Conservation (phyloP, 306 rosid species). For the Castanopsis chinensis region DNA sequence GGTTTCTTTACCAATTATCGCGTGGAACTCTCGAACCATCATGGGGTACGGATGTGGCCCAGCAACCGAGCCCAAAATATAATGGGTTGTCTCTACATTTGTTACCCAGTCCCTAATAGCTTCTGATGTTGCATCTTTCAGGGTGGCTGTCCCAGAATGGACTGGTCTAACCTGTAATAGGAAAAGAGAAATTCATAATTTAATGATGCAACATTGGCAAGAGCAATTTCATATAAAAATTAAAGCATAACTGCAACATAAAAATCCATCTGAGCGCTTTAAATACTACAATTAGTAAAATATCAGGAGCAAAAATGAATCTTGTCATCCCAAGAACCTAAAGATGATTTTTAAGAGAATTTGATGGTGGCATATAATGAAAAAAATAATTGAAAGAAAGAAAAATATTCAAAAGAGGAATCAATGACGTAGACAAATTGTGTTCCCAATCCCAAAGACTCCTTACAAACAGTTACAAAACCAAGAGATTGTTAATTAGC, state of each 20-base stretch:
- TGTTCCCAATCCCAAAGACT: too few relatives aligned
- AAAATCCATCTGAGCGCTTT: not conserved
- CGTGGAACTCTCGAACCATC: constrained; percentile 98
- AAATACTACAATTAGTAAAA: not conserved
- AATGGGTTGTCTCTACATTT: constrained; percentile 96
- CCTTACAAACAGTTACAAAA: not conserved
- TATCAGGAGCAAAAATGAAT: not conserved
- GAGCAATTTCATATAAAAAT: not conserved
- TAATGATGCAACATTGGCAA: not conserved
- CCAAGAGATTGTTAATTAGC: not conserved
- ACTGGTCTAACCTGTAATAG: constrained; percentile 76
- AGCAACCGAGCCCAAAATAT: constrained; percentile 95
- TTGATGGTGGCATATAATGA: not conserved
- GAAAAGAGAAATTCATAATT: not conserved
- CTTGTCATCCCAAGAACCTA: not conserved
- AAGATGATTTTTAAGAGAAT: not conserved
- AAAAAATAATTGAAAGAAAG: too few relatives aligned
- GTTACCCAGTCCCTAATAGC: constrained; percentile 99
- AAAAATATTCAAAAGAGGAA: too few relatives aligned
- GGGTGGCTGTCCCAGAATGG: constrained; percentile 92
- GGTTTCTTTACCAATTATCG: constrained; percentile 89
- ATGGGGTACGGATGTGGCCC: constrained; percentile 99
- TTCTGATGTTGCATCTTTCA: constrained; percentile 97
- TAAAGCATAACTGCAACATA: not conserved
- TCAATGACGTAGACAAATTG: too few relatives aligned